Evolutionary conservation across 169 alveolate species (phyloP), one percentile per base, ranked within the genome.

Genomic region (Plasmodium reichenowi): DNA sequence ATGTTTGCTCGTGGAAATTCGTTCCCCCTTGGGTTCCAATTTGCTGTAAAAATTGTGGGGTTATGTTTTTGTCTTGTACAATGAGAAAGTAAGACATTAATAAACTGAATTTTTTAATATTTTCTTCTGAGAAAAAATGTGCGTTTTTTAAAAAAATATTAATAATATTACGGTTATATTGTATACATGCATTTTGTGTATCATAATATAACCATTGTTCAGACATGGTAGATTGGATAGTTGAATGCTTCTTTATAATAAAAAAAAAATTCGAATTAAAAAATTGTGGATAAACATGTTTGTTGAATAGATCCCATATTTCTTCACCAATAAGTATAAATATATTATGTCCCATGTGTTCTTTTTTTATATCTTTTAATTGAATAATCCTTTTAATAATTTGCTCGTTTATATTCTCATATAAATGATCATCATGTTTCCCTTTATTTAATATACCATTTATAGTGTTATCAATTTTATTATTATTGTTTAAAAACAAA

Each of bases 291-390:
- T 43, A 13, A 20, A 54, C 20, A 13, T 68, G 10, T 54, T 83
- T 83, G 32, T 48, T 43, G 59, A 83, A 68, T 13, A 68, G 48
- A 45, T 54, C 26, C 52, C 22, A 45, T 15, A 83, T 24, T 56
- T 83, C 66, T 29, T 47, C 91, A 10, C 72, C 91, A 54, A 54
- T 83, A 83, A 50, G 63, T 26, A 83, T 83, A 72, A 83, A 83
- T 50, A 68, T 60, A 45, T 60, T 62, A 50, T 68, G 32, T 59
- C 17, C 8, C 2, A 83, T 67, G 2, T 83, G 68, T 68, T 68
- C 60, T 17, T 38, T 68, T 83, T 76, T 50, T 38, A 38, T 38
- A 38, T 38, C 10, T 5, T 38, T 38, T 38, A 38, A 38, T 38
- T 38, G 47, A 38, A 5, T 38, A 38, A 38, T 38, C 47, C 47